Evolutionary conservation across 1,284 basidiomycete genomes (phyloP).

Genomic region (Papiliotrema flavescens): DNA sequence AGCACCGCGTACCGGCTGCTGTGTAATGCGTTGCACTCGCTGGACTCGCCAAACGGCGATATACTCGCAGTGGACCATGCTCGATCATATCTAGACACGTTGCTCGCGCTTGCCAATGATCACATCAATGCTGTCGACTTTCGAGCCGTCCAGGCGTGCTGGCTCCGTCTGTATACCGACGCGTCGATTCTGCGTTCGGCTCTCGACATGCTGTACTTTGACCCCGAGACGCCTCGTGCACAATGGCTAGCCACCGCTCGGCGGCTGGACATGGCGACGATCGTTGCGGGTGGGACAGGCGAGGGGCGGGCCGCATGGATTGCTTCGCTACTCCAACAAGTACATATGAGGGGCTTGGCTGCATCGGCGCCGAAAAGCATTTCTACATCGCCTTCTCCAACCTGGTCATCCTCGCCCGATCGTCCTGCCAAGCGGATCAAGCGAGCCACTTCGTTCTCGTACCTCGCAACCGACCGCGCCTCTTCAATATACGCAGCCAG

Average conservation of each 20-base stretch:
- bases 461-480: neutral
- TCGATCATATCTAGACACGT: constrained; percentile 5
- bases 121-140: constrained; percentile 50
- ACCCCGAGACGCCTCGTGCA: neutral
- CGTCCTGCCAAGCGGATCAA: neutral
- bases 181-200: constrained; percentile 35
- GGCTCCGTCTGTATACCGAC: constrained; percentile 53
- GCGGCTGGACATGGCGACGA: constrained; percentile 71
- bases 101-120: constrained; percentile 47
- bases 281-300: constrained; percentile 76
- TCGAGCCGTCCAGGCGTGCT: constrained; percentile 40
- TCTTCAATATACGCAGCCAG: no score
- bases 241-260: constrained; percentile 49
- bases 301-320: constrained; percentile 60
- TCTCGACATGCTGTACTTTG: constrained; percentile 9
- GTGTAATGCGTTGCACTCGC: no score
- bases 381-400: neutral
- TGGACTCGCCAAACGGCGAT: no score
- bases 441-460: neutral
- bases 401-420: neutral
- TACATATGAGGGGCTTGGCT: no score
- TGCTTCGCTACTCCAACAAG: constrained; percentile 56
- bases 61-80: no score
- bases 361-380: no score
- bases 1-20: no score